phyloP scores from a whole-genome alignment of 2,329 filamentous ascomycete species.

The Curvularia sp. region DNA sequence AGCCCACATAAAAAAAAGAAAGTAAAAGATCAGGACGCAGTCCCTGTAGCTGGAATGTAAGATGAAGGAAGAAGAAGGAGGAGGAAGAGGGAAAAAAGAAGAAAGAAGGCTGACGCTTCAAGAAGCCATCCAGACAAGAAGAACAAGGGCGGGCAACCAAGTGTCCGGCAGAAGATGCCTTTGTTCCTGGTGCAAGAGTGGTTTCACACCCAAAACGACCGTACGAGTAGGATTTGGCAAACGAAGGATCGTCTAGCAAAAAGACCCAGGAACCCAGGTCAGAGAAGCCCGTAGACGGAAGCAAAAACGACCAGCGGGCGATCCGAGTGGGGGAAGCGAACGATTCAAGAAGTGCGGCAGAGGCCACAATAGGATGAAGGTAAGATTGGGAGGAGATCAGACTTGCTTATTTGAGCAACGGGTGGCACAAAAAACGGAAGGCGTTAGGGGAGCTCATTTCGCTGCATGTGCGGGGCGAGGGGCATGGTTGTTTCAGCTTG shows the following conservation, averaged over 20 bases:
- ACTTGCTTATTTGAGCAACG: constrained; percentile 19
- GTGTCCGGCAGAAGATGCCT: constrained; percentile 8
- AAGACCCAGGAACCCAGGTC: constrained; percentile 15
- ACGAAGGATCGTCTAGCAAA: constrained; percentile 38
- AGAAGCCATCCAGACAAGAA: constrained; percentile 28
- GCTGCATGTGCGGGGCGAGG: constrained; percentile 10
- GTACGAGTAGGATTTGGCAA: constrained; percentile 11
- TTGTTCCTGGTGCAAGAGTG: constrained; percentile 26
- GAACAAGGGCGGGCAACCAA: constrained; percentile 21
- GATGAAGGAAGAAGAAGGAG: constrained; percentile 1
- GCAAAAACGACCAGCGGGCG: constrained; percentile 3
- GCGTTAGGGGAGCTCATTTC: constrained; percentile 11
- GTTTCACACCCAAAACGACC: constrained; percentile 36
- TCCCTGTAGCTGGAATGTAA: neutral
- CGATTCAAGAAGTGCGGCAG: constrained; percentile 7
- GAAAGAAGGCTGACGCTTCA: constrained; percentile 6
- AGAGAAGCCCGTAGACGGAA: neutral
- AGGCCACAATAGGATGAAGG: constrained; percentile 13
- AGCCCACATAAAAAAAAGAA: constrained; percentile 3
- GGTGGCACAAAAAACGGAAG: constrained; percentile 7
- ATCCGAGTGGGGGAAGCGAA: constrained; percentile 5
- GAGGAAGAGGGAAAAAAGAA: neutral
- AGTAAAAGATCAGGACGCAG: constrained; percentile 13
- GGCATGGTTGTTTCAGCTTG: constrained; percentile 18
- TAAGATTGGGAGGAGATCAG: constrained; percentile 11